These are phyloP conservation scores for Lavandula angustifolia DNA, from an alignment of 257 asterid species.

Conservation along the genomic window DNA sequence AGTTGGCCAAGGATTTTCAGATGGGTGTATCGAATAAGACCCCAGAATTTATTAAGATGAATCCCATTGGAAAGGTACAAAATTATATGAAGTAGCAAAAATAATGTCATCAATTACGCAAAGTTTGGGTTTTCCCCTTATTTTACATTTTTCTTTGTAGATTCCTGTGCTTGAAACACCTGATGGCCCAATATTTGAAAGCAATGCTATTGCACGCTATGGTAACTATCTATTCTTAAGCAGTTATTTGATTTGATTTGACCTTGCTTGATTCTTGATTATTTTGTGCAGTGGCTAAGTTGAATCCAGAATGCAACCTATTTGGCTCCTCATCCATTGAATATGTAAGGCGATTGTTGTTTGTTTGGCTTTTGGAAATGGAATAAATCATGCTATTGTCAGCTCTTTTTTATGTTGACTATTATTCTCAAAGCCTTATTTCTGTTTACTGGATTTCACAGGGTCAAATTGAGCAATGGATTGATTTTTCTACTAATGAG, in stretches of 20 bases:
- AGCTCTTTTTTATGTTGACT: background rate
- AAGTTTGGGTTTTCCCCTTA: background rate
- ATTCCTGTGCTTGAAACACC: constrained; percentile 94
- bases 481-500: constrained; percentile 53
- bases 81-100: background rate
- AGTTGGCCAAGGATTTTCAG: constrained; percentile 56
- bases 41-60: constrained; percentile 81
- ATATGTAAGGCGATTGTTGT: constrained; percentile 48
- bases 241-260: background rate
- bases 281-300: constrained; percentile 51
- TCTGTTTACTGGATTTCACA: constrained; percentile 18
- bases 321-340: constrained; percentile 75
- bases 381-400: background rate
- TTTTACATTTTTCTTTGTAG: constrained; percentile 38
- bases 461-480: constrained; percentile 67
- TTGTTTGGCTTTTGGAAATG: background rate
- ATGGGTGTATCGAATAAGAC: constrained; percentile 79
- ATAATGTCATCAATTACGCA: background rate
- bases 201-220: constrained; percentile 95
- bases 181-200: constrained; percentile 80
- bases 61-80: constrained; percentile 83
- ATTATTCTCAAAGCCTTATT: background rate
- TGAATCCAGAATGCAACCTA: constrained; percentile 49
- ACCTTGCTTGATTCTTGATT: constrained; percentile 21
- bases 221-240: constrained; percentile 40